A percentile compares a stretch with the other conserved stretches of the same genome.
Conservation (phyloP, 2,329 filamentous ascomycete species). For the Pseudopyricularia javanii region DNA sequence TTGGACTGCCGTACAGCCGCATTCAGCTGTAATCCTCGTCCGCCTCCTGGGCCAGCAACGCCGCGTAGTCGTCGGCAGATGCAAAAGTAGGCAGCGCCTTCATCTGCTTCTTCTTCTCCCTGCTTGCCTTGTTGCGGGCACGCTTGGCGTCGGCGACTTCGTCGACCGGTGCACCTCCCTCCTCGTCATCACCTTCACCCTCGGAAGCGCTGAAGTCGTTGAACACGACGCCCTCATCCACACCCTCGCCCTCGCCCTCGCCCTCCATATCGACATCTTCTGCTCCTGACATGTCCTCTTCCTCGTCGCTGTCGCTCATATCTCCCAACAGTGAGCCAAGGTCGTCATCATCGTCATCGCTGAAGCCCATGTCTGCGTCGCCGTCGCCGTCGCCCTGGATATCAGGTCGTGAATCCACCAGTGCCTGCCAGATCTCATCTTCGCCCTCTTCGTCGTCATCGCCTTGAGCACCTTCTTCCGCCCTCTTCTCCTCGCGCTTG, state of each 20-base stretch:
- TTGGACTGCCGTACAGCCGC: not conserved
- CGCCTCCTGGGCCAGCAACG: constrained; percentile 63
- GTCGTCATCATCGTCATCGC: constrained; percentile 31
- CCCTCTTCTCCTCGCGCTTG: constrained; percentile 37
- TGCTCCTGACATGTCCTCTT: constrained; percentile 15
- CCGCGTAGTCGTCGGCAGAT: constrained; percentile 85
- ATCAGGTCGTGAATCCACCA: constrained; percentile 20
- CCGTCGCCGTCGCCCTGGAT: constrained; percentile 34
- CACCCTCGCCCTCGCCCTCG: constrained; percentile 4
- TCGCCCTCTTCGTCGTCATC: constrained; percentile 47
- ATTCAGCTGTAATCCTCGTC: constrained; percentile 20
- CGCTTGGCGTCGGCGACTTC: constrained; percentile 21
- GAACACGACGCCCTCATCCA: constrained; percentile 20
- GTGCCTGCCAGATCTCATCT: constrained; percentile 21
- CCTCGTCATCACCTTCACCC: constrained; percentile 19
- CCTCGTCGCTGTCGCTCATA: constrained; percentile 23
- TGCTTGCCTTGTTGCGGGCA: constrained; percentile 26
- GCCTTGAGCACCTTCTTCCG: constrained; percentile 62
- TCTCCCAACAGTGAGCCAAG: constrained; percentile 12
- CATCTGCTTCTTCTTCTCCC: constrained; percentile 67
- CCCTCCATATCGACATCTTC: constrained; percentile 19
- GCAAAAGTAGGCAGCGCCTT: constrained; percentile 89
- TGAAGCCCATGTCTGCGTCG: constrained; percentile 33
- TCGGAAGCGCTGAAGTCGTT: constrained; percentile 27
- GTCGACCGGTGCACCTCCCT: constrained; percentile 24